phyloP scores from a whole-genome alignment of 257 asterid species.

The Solanum piurae region DNA sequence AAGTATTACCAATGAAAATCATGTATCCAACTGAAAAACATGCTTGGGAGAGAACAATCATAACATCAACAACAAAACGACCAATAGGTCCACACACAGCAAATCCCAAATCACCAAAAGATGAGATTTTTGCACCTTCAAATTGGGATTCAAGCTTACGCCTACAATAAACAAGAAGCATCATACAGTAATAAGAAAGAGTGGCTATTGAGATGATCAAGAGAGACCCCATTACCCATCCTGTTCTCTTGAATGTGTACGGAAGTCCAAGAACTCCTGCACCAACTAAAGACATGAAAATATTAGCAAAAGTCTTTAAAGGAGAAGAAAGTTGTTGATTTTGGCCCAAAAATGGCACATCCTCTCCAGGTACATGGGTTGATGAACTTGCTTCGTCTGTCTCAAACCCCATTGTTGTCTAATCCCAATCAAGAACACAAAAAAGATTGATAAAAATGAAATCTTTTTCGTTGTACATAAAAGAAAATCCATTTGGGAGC shows the following conservation, averaged over 20 bases:
- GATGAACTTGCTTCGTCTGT: slow-evolving; percentile 41
- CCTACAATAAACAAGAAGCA: slow-evolving; percentile 6
- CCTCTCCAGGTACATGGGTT: slow-evolving; percentile 41
- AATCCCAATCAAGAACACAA: neutral
- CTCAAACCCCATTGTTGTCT: neutral
- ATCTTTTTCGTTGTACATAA: neutral
- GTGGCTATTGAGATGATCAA: slow-evolving; percentile 4
- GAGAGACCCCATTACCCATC: slow-evolving; percentile 8
- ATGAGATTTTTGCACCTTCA: neutral
- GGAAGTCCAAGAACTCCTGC: slow-evolving; percentile 14
- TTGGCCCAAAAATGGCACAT: slow-evolving; percentile 46
- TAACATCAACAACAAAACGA: slow-evolving; percentile 10
- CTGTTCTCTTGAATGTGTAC: slow-evolving; percentile 9
- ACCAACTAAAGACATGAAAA: slow-evolving; percentile 11
- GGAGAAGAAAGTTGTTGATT: neutral
- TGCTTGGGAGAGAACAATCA: slow-evolving; percentile 11
- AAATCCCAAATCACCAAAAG: slow-evolving; percentile 15
- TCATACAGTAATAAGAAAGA: slow-evolving; percentile 8
- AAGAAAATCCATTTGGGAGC: neutral
- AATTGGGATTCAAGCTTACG: slow-evolving; percentile 2
- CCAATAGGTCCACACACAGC: slow-evolving; percentile 12
- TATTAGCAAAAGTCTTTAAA: slow-evolving; percentile 8
- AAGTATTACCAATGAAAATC: slow-evolving; percentile 12
- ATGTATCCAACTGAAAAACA: slow-evolving; percentile 7
- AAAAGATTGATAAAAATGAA: neutral